Evolutionary conservation across 2,329 filamentous ascomycete species (phyloP).

Genomic region (Corniculantispora saksenae): DNA sequence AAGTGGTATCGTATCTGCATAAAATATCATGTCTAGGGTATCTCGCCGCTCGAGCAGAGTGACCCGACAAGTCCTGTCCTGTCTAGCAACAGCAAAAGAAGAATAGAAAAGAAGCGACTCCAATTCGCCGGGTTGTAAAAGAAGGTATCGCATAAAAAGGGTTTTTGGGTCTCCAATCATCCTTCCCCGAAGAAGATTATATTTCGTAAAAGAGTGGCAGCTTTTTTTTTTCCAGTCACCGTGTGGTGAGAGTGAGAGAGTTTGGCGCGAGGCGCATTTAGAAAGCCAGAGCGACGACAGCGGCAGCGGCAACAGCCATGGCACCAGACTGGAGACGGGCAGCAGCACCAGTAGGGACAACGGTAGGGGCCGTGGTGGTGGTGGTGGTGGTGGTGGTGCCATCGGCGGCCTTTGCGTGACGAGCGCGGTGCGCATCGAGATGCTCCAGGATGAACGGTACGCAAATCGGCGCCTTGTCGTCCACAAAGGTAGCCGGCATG

Average conservation of each 20-base stretch:
- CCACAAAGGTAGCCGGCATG: constrained; percentile 49
- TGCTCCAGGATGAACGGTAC: constrained; percentile 73
- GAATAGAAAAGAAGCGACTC: neutral
- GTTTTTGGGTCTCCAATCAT: constrained; percentile 31
- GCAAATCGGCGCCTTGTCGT: constrained; percentile 78
- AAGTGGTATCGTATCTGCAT: constrained; percentile 10
- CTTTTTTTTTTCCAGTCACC: neutral
- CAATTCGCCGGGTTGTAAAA: constrained; percentile 1
- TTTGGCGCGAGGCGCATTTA: neutral
- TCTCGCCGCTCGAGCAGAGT: neutral
- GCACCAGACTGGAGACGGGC: constrained; percentile 41
- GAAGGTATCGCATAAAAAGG: constrained; percentile 18
- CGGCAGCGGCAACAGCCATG: constrained; percentile 36
- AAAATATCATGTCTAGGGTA: neutral
- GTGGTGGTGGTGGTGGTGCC: neutral
- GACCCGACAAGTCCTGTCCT: neutral
- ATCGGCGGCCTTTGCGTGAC: neutral
- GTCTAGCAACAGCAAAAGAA: neutral
- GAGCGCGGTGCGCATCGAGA: constrained; percentile 50
- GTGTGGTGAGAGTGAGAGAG: no score
- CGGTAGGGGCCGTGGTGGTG: constrained; percentile 22
- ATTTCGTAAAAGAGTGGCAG: neutral
- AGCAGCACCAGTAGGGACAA: constrained; percentile 32
- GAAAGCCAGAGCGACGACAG: constrained; percentile 10
- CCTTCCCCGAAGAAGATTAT: constrained; percentile 30